Evolutionary conservation across 768 basidiomycete genomes (phyloP).

Genomic region (Leccinum boreale): DNA sequence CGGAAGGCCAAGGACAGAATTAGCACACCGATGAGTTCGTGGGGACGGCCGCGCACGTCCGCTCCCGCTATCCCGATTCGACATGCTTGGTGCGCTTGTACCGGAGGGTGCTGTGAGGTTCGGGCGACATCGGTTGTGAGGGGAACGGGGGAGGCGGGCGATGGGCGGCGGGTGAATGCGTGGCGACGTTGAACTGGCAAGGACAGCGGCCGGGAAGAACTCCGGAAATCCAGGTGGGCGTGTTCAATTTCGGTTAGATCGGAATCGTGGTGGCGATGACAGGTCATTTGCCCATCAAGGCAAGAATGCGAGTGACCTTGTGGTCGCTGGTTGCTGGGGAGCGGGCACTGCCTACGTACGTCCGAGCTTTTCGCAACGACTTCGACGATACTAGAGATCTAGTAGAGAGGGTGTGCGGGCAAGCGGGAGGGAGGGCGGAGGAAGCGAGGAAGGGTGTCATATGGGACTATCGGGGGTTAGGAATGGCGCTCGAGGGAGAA

Average conservation of each 20-base stretch:
- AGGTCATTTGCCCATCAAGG: constrained; percentile 6
- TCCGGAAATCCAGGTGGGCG: constrained; percentile 7
- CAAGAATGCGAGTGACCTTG: constrained; percentile 8
- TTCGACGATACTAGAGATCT: not conserved
- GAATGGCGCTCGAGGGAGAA: not conserved
- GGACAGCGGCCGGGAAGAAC: constrained; percentile 10
- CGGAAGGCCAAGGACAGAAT: constrained; percentile 20
- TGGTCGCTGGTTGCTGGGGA: not conserved
- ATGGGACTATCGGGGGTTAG: not conserved
- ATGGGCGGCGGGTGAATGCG: not conserved
- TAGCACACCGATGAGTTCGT: constrained; percentile 2
- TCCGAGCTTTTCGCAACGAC: not conserved
- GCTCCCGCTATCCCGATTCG: not conserved
- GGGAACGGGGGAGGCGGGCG: not conserved
- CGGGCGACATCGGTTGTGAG: not conserved
- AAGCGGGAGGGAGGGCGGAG: not conserved
- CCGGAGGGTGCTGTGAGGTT: not conserved
- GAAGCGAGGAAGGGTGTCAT: not conserved
- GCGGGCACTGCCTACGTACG: not conserved
- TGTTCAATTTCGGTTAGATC: constrained; percentile 32
- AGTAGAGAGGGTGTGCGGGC: not conserved
- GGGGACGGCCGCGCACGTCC: not conserved
- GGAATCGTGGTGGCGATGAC: constrained; percentile 25
- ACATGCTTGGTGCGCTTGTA: not conserved
- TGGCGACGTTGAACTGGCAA: not conserved